A percentile compares a stretch with the other conserved stretches of the same genome.
phyloP scores from a whole-genome alignment of 2,329 filamentous ascomycete genomes.

The Berkeleyomyces basicola region DNA sequence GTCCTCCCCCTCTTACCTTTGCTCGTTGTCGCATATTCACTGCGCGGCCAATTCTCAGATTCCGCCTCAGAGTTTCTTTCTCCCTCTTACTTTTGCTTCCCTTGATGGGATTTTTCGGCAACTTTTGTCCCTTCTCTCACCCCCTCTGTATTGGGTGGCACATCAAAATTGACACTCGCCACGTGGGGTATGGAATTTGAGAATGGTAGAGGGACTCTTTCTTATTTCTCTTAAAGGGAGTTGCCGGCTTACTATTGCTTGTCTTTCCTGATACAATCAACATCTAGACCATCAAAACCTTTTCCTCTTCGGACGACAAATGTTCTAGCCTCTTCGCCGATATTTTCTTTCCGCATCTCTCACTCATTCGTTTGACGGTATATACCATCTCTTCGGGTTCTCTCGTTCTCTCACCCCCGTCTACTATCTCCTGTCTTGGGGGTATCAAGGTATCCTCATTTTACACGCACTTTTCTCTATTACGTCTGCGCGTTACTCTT shows the following conservation, averaged over 20 bases:
- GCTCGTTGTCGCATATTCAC: background rate
- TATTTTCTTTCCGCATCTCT: background rate
- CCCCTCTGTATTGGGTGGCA: background rate
- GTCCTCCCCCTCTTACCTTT: background rate
- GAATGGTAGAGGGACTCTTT: background rate
- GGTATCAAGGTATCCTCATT: too few relatives aligned
- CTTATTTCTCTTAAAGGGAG: background rate
- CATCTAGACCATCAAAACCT: background rate
- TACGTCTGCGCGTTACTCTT: too few relatives aligned
- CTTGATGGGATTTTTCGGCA: too few relatives aligned
- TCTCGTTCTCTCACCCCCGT: too few relatives aligned
- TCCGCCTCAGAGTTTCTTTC: too few relatives aligned
- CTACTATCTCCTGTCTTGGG: too few relatives aligned
- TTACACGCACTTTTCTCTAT: too few relatives aligned
- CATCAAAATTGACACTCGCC: background rate
- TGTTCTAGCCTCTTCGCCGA: background rate
- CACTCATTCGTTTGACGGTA: too few relatives aligned
- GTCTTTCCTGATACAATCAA: background rate
- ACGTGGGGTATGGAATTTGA: background rate
- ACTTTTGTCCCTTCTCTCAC: too few relatives aligned
- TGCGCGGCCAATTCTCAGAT: background rate
- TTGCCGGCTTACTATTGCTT: background rate
- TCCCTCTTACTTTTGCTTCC: too few relatives aligned
- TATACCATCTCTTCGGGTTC: too few relatives aligned
- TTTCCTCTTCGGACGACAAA: background rate